These are phyloP conservation scores for Sarcodon sp. DNA, from an alignment of 768 basidiomycete species.

Conservation along the genomic window DNA sequence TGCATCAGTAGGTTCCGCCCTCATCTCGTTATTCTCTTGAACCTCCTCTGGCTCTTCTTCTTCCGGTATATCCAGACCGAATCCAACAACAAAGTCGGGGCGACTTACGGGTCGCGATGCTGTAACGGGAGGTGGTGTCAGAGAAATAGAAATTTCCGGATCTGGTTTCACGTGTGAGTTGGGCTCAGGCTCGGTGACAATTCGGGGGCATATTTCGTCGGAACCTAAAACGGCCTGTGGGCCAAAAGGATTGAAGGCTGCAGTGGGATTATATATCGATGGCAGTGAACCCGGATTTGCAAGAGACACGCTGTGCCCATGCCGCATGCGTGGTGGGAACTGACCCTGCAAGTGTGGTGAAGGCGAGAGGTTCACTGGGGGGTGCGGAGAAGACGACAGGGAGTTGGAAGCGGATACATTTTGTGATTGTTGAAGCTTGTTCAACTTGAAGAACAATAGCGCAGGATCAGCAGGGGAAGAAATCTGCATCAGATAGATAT, in stretches of 20 bases:
- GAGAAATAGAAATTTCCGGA: constrained; percentile 27
- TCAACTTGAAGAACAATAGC: constrained; percentile 68
- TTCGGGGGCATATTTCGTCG: constrained; percentile 24
- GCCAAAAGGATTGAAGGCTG: constrained; percentile 55
- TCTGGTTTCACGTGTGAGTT: constrained; percentile 13
- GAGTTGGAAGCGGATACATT: constrained; percentile 37
- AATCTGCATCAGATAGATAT: constrained; percentile 35
- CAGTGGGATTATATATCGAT: constrained; percentile 24
- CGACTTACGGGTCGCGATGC: constrained; percentile 34
- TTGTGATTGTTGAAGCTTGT: constrained; percentile 71
- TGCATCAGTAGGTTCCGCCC: constrained; percentile 10
- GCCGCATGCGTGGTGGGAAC: constrained; percentile 18
- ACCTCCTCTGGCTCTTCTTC: constrained; percentile 56
- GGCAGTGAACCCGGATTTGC: constrained; percentile 31
- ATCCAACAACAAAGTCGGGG: constrained; percentile 68
- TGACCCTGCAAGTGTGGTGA: constrained; percentile 33
- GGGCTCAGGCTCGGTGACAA: constrained; percentile 11
- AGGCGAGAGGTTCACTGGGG: constrained; percentile 35
- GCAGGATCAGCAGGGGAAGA: constrained; percentile 87
- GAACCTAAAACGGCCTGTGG: constrained; percentile 40
- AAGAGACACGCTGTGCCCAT: constrained; percentile 67
- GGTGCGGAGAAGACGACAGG: constrained; percentile 53
- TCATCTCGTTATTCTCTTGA: constrained; percentile 10
- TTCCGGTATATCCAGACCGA: constrained; percentile 69
- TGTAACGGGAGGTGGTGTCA: constrained; percentile 26